Base-by-base conservation (phyloP, 176 grass and related monocot species). In the Melocanna baccifera region DNA sequence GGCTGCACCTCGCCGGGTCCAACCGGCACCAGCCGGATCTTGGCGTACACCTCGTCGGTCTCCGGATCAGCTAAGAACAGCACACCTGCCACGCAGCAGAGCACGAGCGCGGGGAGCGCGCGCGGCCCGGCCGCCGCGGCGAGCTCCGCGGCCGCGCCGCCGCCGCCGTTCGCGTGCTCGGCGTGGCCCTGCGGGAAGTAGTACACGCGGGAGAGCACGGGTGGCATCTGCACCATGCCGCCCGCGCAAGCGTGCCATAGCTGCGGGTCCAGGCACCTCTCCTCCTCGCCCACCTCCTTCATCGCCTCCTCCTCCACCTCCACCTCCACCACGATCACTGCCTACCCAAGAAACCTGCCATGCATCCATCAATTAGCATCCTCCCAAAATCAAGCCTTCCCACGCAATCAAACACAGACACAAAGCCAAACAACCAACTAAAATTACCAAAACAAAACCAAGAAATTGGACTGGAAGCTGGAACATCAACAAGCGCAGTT, bases 171-270 rank as follows among this genome's bases (percentile, higher is more conserved):
- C 67, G 94, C 90, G 73, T 96, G 96, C 87, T 99, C 96, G 6
- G 92, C 90, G 76, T 99, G 96, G n/a, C 96, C 96, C 90, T 99
- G 92, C 29, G 93, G 89, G 78, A 99, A 96, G 90, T 99, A 99
- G 88, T 84, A 99, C 10, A 99, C 91, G 22, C 71, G 84, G 4
- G 93, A 90, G 48, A 85, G 76, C 64, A 68, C 57, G 22, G 73
- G 23, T 23, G 93, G 93, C 85, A 99, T 91, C 87, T 91, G 97
- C 82, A 94, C 91, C 91, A 90, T 94, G 81, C 87, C 86, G 19
- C 97, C 97, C 23, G 97, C 93, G 78, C 93, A 99, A 4, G 97
- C 91, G 56, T 96, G 90, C 97, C 97, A 99, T 4, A 99, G 79
- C 65, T 96, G 93, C 69, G 90, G 92, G 78, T 96, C 97, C 50